Evolutionary conservation across 108 stramenopile genomes (phyloP).

Genomic region (Tribonema minus): DNA sequence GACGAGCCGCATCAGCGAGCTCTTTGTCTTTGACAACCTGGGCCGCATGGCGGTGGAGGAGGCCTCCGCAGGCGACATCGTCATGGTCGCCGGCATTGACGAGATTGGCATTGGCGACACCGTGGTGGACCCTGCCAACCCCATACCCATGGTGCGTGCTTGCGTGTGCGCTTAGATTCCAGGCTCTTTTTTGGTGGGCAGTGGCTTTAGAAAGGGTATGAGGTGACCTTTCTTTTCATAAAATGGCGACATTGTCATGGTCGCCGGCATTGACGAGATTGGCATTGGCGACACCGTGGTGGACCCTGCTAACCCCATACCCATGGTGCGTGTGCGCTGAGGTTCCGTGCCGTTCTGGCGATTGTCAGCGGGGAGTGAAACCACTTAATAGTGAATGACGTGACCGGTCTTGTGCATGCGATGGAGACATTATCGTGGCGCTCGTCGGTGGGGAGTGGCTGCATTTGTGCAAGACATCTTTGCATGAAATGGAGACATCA

Average conservation of each 20-base stretch:
- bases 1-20: constrained; percentile 50
- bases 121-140: constrained; percentile 63
- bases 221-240: too few relatives aligned
- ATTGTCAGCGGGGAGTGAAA: too few relatives aligned
- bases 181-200: too few relatives aligned
- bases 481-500: too few relatives aligned
- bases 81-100: constrained; percentile 89
- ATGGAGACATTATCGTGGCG: constrained; percentile 98
- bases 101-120: constrained; percentile 93
- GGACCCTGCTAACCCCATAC: constrained; percentile 50
- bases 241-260: constrained; percentile 98
- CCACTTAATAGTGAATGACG: too few relatives aligned
- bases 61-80: constrained; percentile 92
- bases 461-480: too few relatives aligned
- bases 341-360: constrained; percentile 59
- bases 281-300: constrained; percentile 92
- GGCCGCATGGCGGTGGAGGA: constrained; percentile 79
- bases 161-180: neutral
- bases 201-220: too few relatives aligned
- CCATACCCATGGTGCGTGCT: neutral
- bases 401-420: constrained; percentile 99
- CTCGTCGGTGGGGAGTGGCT: constrained; percentile 71
- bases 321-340: neutral
- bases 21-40: constrained; percentile 93
- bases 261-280: constrained; percentile 78